Evolutionary conservation across 352 stramenopile genomes (phyloP).

Genomic region (Phytopythium ostracodes): DNA sequence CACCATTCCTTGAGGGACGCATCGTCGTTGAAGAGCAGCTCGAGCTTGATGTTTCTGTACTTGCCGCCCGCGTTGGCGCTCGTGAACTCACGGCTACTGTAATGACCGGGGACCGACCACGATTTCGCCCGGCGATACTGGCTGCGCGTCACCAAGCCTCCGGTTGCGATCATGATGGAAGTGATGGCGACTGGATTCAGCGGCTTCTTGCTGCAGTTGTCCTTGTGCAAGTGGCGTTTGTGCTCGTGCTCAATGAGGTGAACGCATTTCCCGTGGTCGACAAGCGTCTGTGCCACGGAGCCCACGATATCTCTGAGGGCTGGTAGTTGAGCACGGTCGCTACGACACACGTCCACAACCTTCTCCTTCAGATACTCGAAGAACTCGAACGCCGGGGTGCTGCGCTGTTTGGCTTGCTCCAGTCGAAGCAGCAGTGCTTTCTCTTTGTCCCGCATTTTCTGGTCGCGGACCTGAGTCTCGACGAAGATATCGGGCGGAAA

Average conservation of each 20-base stretch:
- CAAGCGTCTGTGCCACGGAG: background rate
- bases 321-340: background rate
- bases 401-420: background rate
- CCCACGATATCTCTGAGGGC: background rate
- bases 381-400: background rate
- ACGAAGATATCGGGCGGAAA: background rate
- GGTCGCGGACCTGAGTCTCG: background rate
- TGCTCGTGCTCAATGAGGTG: background rate
- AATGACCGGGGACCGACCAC: background rate
- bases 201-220: background rate
- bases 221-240: background rate
- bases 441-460: background rate
- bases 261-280: background rate
- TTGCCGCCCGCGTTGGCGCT: too few species aligned
- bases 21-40: conserved; percentile 2
- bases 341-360: background rate
- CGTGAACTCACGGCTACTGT: too few species aligned
- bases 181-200: too few species aligned
- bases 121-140: too few species aligned
- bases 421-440: background rate
- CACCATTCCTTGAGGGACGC: background rate
- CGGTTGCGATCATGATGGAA: too few species aligned
- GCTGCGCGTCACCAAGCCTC: too few species aligned
- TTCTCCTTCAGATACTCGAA: background rate
- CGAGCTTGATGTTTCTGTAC: too few species aligned